Evolutionary conservation across 2,329 filamentous ascomycete species (phyloP).

Genomic region (Verticillium nubilum): DNA sequence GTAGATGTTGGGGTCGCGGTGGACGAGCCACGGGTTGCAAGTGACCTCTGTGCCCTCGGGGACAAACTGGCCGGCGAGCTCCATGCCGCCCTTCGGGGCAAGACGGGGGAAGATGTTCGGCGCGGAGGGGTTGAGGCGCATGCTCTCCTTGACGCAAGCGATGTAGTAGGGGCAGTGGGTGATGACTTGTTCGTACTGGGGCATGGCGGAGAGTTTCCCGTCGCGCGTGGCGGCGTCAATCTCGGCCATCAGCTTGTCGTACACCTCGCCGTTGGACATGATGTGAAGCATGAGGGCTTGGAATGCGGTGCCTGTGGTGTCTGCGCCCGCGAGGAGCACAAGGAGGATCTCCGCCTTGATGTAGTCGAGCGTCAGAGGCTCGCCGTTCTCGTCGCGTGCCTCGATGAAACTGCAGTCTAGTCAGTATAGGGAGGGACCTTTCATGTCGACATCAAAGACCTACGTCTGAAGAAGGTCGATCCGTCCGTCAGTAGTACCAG

Average conservation of each 20-base stretch:
- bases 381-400: slow-evolving; percentile 34
- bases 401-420: slow-evolving; percentile 30
- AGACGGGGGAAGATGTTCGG: slow-evolving; percentile 45
- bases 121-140: slow-evolving; percentile 44
- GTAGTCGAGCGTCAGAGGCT: slow-evolving; percentile 41
- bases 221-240: slow-evolving; percentile 32
- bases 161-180: slow-evolving; percentile 39
- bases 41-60: slow-evolving; percentile 36
- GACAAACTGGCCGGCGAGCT: slow-evolving; percentile 23
- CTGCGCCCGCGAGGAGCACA: slow-evolving; percentile 44
- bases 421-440: neutral
- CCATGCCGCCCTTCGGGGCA: slow-evolving; percentile 22
- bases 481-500: slow-evolving; percentile 34
- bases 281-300: slow-evolving; percentile 40
- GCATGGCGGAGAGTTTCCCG: slow-evolving; percentile 20
- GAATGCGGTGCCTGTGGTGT: slow-evolving; percentile 46
- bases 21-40: slow-evolving; percentile 39
- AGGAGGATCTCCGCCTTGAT: slow-evolving; percentile 48
- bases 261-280: slow-evolving; percentile 29
- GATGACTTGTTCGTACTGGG: slow-evolving; percentile 36
- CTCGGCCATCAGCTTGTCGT: slow-evolving; percentile 39
- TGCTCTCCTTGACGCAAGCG: slow-evolving; percentile 43
- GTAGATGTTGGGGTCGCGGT: slow-evolving; percentile 34
- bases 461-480: slow-evolving; percentile 50
- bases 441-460: neutral